Evolutionary conservation across 305 asterid species (phyloP), one percentile per base, ranked within the genome.

Genomic region (Withania somnifera): DNA sequence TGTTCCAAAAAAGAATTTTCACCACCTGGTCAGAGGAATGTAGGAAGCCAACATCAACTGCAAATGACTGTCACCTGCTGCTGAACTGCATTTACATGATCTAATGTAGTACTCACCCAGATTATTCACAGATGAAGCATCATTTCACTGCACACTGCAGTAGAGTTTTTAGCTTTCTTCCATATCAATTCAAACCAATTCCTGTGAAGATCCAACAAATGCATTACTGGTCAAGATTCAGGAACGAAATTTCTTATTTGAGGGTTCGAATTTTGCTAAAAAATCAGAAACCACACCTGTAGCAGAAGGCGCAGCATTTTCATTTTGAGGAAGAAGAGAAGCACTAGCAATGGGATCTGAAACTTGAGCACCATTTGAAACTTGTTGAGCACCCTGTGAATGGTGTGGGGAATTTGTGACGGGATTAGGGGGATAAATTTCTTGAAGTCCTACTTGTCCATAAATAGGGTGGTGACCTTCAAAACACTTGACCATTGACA

Each of bases 371-470:
- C 50, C 69, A 4, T 51, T 42, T 28, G 61, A 3, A 77, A 81
- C 69, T 80, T 63, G 82, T 83, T 86, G 88, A 76, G 52, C 69
- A 32, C 53, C 81, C 79, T 67, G 83, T 68, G 53, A 57, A 38
- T 56, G 78, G 57, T 57, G 20, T 51, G 58, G 22, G 7, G 82
- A 64, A 34, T 86, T 79, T 14, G 85, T 26, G n/a, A 78, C 6
- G 6, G 84, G 81, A 81, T 73, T 84, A 52, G 89, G 86, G 34
- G 88, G 83, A 52, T 80, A 80, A 51, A 63, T 45, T 45, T 57
- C 82, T 83, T 85, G 89, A 69, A 87, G 86, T 76, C 86, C 86
- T 22, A 45, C 11, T 17, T 75, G 75, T 77, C 84, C 85, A 47
- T 67, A 80, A 57, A 67, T 86, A 67, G 86, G 84, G 80, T 77